These are phyloP conservation scores for Styphnolobium japonicum DNA, from an alignment of 306 rosid species.

Conservation along the genomic window DNA sequence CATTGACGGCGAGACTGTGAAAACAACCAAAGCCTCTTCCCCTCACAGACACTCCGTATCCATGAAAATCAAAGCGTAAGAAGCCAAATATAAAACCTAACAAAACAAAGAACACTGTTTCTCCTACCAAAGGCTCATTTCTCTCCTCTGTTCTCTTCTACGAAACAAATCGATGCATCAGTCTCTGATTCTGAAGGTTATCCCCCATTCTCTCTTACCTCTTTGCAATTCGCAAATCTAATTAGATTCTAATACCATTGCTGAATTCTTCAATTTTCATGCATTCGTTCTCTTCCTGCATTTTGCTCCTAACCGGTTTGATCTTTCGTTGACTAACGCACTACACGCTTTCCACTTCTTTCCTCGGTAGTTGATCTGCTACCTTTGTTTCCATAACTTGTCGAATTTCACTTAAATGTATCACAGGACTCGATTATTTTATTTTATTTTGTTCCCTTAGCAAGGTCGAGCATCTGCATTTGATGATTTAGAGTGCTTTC, in stretches of 20 bases:
- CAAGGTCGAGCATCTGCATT: too few species aligned
- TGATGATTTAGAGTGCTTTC: background rate
- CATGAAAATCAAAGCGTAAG: conserved; percentile 24
- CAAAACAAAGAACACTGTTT: background rate
- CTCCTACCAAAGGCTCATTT: background rate
- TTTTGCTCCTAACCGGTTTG: background rate
- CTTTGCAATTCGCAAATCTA: background rate
- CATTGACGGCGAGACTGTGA: conserved; percentile 14
- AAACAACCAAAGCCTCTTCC: background rate
- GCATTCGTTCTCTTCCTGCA: background rate
- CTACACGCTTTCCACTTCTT: conserved; percentile 24
- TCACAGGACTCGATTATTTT: background rate
- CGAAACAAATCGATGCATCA: conserved; percentile 51
- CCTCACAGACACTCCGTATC: background rate
- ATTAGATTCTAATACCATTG: background rate
- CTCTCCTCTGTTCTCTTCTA: conserved; percentile 43
- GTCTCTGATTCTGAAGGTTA: conserved; percentile 53
- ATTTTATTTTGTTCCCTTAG: too few species aligned
- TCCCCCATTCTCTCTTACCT: background rate
- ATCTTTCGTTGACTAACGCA: conserved; percentile 39
- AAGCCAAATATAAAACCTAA: background rate
- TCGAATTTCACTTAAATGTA: conserved; percentile 11
- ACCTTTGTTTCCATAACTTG: background rate
- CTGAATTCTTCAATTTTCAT: conserved; percentile 22
- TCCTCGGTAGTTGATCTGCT: conserved; percentile 47